A percentile compares a stretch with the other conserved stretches of the same genome.
These are phyloP conservation scores for Brasenia schreberi DNA, from an alignment of 164 flowering plant genomes.

Conservation along the genomic window DNA sequence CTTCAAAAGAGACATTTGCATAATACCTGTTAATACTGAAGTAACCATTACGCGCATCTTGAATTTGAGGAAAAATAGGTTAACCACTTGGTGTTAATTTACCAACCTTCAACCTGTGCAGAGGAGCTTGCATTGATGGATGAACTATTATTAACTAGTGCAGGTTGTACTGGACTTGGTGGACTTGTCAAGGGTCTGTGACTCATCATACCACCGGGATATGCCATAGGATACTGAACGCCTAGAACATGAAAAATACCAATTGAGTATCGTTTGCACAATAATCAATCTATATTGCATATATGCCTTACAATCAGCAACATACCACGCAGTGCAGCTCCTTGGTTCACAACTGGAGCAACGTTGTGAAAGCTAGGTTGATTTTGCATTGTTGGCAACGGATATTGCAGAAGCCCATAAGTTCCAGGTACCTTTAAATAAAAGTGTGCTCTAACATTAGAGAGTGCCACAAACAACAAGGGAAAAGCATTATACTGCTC, in stretches of 20 bases:
- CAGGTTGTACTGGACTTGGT: constrained; percentile 35
- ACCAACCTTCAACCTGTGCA: constrained; percentile 79
- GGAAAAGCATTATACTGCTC: too few relatives aligned
- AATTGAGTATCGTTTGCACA: neutral
- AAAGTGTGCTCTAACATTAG: neutral
- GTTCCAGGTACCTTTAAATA: constrained; percentile 68
- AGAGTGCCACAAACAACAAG: neutral
- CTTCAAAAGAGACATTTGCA: neutral
- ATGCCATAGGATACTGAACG: constrained; percentile 66
- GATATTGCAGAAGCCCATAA: constrained; percentile 85
- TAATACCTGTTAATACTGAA: constrained; percentile 1
- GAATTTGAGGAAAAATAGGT: constrained; percentile 1
- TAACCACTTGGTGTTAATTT: neutral
- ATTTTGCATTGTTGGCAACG: constrained; percentile 67
- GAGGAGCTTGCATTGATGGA: constrained; percentile 51
- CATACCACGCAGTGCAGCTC: constrained; percentile 52
- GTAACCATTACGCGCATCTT: constrained; percentile 1
- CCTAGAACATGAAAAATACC: constrained; percentile 40
- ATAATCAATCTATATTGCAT: too few relatives aligned
- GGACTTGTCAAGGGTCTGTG: constrained; percentile 53
- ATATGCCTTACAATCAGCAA: neutral
- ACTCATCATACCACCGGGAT: constrained; percentile 65
- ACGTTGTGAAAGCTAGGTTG: constrained; percentile 63
- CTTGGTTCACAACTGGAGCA: constrained; percentile 62
- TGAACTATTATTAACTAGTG: constrained; percentile 28